A percentile compares a stretch with the other conserved stretches of the same genome.
Conservation (phyloP, 73 alveolate genomes). For the Chromera velia region DNA sequence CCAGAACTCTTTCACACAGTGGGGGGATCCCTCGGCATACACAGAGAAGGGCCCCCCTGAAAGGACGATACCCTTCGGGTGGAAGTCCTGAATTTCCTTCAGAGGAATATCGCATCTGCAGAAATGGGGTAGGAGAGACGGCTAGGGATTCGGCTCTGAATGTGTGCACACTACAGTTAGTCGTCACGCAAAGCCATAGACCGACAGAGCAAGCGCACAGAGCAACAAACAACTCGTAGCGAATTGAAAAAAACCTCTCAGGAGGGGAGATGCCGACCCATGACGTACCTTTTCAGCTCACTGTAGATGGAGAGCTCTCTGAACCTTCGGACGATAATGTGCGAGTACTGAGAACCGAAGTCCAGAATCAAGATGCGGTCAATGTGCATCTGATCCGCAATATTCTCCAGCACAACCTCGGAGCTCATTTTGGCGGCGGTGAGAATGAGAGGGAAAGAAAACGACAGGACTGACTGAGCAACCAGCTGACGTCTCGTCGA, state of each 20-base stretch:
- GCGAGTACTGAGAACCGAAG: conserved; percentile 41
- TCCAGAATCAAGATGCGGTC: conserved; percentile 35
- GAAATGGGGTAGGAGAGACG: background rate
- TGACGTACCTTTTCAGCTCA: conserved; percentile 10
- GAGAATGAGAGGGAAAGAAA: too few relatives aligned
- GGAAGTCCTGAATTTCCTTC: conserved; percentile 10
- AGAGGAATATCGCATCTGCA: conserved; percentile 20
- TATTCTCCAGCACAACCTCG: too few relatives aligned
- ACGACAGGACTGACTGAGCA: too few relatives aligned
- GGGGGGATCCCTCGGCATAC: conserved; percentile 35
- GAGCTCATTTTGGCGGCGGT: too few relatives aligned
- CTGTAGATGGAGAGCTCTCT: conserved; percentile 35
- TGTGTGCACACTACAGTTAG: background rate
- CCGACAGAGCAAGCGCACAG: background rate
- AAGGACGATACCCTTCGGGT: conserved; percentile 37
- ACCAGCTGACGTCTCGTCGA: too few relatives aligned
- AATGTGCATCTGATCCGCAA: too few relatives aligned
- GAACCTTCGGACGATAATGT: conserved; percentile 36
- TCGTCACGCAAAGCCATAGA: background rate
- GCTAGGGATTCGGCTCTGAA: background rate
- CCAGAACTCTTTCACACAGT: conserved; percentile 13
- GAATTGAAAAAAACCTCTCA: background rate
- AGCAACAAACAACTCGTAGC: background rate
- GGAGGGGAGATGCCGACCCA: background rate
- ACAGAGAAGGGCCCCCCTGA: conserved; percentile 44